Evolutionary conservation across 2,329 filamentous ascomycete genomes (phyloP).

Genomic region (Talaromyces sp.): DNA sequence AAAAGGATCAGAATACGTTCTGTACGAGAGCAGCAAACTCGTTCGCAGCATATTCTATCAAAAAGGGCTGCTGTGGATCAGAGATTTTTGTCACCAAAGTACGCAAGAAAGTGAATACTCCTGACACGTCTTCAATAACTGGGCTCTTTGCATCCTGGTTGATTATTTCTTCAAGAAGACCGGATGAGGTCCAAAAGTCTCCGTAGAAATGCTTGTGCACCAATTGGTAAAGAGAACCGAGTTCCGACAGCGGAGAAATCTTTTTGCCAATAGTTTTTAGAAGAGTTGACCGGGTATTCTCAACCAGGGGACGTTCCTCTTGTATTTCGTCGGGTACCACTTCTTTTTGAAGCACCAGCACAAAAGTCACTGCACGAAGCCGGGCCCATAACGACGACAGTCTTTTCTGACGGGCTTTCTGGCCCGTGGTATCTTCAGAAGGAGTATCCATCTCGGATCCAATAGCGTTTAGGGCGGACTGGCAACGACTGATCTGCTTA

Average conservation of each 20-base stretch:
- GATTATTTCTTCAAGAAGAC: background rate
- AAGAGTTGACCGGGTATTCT: background rate
- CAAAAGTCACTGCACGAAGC: constrained; percentile 6
- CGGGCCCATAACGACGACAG: constrained; percentile 4
- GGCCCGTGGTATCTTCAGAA: background rate
- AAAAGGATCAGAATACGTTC: background rate
- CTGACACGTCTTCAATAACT: background rate
- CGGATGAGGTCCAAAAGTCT: background rate
- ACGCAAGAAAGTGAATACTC: background rate
- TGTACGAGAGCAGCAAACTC: background rate
- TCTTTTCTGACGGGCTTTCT: constrained; percentile 3
- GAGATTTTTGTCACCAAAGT: background rate
- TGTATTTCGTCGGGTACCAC: background rate
- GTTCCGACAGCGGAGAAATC: background rate
- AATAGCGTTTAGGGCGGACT: background rate
- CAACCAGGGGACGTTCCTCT: background rate
- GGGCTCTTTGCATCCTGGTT: background rate
- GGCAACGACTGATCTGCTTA: background rate
- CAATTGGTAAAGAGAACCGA: background rate
- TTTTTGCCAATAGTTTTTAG: background rate
- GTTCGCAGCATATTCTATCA: background rate
- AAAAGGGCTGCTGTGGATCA: background rate
- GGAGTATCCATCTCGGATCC: background rate
- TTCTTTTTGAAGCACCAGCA: constrained; percentile 7
- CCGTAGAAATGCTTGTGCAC: background rate